These are phyloP conservation scores for Taphrina confusa DNA, from an alignment of 1,139 yeast species.

Conservation along the genomic window DNA sequence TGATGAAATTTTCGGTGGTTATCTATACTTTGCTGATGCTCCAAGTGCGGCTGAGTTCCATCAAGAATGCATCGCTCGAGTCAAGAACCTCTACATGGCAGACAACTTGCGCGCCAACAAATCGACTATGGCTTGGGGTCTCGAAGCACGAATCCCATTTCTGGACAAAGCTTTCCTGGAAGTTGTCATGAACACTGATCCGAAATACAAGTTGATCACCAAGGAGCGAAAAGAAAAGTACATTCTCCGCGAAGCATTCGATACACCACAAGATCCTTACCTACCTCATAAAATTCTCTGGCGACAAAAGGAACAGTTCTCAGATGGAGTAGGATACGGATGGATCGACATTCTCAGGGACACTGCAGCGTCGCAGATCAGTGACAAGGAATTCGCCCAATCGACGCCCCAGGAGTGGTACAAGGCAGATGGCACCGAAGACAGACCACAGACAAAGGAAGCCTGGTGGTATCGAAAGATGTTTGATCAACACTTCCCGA, in stretches of 20 bases:
- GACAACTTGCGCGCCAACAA: conserved; percentile 99
- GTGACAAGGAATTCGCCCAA: conserved; percentile 83
- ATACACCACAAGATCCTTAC: conserved; percentile 81
- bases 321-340: conserved; percentile 99
- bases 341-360: conserved; percentile 99
- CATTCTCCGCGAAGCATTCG: conserved; percentile 94
- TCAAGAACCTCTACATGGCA: conserved; percentile 93
- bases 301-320: conserved; percentile 99
- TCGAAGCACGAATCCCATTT: conserved; percentile 99
- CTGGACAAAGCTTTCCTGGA: conserved; percentile 90
- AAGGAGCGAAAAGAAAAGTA: conserved; percentile 85
- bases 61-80: conserved; percentile 90
- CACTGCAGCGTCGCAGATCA: conserved; percentile 78
- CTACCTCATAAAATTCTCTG: conserved; percentile 93
- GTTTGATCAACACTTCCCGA: conserved; percentile 89
- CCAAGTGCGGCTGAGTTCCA: conserved; percentile 92
- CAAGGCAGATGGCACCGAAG: conserved; percentile 55
- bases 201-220: conserved; percentile 83
- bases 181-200: conserved; percentile 90
- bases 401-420: conserved; percentile 88
- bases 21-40: conserved; percentile 94
- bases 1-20: conserved; percentile 98
- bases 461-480: conserved; percentile 98
- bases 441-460: conserved; percentile 94
- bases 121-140: conserved; percentile 99